phyloP scores from a whole-genome alignment of 768 basidiomycete genomes.

The Calocybe cyanea region DNA sequence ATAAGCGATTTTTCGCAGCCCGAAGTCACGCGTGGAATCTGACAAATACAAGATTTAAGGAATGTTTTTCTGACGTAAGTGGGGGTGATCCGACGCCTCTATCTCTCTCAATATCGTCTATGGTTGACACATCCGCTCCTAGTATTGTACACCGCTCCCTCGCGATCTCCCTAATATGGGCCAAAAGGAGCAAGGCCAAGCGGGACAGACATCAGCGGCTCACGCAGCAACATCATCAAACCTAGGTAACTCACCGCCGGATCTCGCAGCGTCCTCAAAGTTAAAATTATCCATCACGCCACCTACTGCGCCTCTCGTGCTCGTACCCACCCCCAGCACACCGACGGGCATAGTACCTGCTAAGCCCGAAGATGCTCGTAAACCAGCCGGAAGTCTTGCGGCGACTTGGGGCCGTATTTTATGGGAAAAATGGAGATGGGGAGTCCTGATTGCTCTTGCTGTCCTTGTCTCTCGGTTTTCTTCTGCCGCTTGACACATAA shows the following conservation, averaged over 20 bases:
- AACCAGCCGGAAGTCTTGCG: slow-evolving; percentile 47
- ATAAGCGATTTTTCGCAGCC: slow-evolving; percentile 74
- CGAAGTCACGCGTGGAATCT: slow-evolving; percentile 88
- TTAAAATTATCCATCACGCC: slow-evolving; percentile 3
- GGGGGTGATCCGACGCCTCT: neutral
- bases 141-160: slow-evolving; percentile 69
- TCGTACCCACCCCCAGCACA: slow-evolving; percentile 5
- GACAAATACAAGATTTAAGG: slow-evolving; percentile 71
- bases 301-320: slow-evolving; percentile 6
- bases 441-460: slow-evolving; percentile 71
- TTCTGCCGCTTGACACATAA: slow-evolving; percentile 38
- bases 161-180: slow-evolving; percentile 94
- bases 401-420: slow-evolving; percentile 61
- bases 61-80: slow-evolving; percentile 85
- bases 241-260: neutral
- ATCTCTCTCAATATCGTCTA: neutral
- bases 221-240: slow-evolving; percentile 8
- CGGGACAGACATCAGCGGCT: slow-evolving; percentile 25
- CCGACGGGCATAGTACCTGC: neutral
- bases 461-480: slow-evolving; percentile 76
- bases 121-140: slow-evolving; percentile 9
- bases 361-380: slow-evolving; percentile 24
- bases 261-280: neutral
- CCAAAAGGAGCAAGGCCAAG: slow-evolving; percentile 62
- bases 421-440: slow-evolving; percentile 86